phyloP scores from a whole-genome alignment of 352 stramenopile species.

The Globisporangium mamillatum region DNA sequence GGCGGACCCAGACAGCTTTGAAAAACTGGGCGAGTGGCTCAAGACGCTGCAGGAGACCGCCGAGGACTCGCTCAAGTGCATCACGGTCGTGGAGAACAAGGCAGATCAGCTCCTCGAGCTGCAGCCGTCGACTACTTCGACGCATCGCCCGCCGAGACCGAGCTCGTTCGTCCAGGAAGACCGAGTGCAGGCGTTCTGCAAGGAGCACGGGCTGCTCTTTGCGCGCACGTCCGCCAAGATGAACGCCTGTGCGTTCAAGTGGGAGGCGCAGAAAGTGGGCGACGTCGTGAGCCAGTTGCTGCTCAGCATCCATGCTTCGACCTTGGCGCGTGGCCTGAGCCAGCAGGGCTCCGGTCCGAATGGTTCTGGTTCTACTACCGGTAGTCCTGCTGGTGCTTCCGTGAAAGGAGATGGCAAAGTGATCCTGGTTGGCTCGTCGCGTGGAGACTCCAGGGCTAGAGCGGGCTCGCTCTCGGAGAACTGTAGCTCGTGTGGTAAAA shows the following conservation, averaged over 20 bases:
- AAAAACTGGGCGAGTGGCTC: constrained; percentile 86
- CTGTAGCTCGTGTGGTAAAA: constrained; percentile 18
- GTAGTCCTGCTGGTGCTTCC: neutral
- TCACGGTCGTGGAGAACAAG: constrained; percentile 92
- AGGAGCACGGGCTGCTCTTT: constrained; percentile 59
- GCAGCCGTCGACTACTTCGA: neutral
- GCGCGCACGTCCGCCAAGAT: constrained; percentile 58
- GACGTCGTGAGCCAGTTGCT: constrained; percentile 60
- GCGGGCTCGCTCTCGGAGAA: constrained; percentile 3
- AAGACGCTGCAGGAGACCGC: constrained; percentile 84
- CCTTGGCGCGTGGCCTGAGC: constrained; percentile 25
- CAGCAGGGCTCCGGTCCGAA: neutral
- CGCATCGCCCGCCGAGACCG: constrained; percentile 9
- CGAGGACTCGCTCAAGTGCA: constrained; percentile 77
- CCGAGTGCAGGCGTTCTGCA: constrained; percentile 50
- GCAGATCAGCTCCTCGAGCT: constrained; percentile 58
- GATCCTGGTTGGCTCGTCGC: constrained; percentile 7
- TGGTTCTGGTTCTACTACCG: neutral
- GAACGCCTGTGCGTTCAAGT: constrained; percentile 55
- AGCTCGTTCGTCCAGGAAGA: constrained; percentile 44
- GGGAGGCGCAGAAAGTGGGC: constrained; percentile 45
- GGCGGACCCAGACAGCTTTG: constrained; percentile 80
- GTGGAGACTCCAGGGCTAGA: neutral
- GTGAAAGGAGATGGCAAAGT: constrained; percentile 8
- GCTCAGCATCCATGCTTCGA: constrained; percentile 54